Conservation (phyloP, 305 asterid species). For the Nicotiana rustica region DNA sequence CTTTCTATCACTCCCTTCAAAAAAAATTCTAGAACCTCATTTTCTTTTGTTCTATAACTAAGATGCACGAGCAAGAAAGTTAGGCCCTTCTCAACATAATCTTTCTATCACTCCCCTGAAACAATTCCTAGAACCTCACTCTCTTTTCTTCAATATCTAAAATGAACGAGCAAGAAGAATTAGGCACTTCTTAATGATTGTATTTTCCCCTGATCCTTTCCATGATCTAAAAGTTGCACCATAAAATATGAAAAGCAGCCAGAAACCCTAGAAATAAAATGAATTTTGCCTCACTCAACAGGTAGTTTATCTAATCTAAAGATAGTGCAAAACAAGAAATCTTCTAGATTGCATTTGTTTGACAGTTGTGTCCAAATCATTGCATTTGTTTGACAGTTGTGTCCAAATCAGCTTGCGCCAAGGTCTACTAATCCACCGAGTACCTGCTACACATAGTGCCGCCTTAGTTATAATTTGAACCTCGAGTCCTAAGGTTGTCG, state of each 20-base stretch:
- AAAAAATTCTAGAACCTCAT: slow-evolving; percentile 9
- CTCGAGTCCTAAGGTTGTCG: neutral
- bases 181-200: slow-evolving; percentile 1
- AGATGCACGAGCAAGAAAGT: neutral
- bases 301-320: slow-evolving; percentile 1
- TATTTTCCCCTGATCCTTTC: neutral
- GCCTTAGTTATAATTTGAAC: neutral
- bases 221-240: neutral
- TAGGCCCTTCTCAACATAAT: neutral
- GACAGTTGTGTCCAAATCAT: neutral
- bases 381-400: neutral
- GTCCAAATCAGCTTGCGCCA: neutral
- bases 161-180: neutral
- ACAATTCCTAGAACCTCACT: slow-evolving; percentile 3
- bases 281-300: neutral
- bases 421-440: neutral
- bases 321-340: neutral
- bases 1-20: neutral
- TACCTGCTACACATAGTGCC: neutral
- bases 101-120: neutral
- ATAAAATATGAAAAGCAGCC: neutral
- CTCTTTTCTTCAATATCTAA: neutral
- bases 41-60: neutral
- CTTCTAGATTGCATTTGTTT: neutral
- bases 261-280: neutral